These are phyloP conservation scores for Ceratocystis colombiana DNA, from an alignment of 2,329 filamentous ascomycete genomes.

Conservation along the genomic window DNA sequence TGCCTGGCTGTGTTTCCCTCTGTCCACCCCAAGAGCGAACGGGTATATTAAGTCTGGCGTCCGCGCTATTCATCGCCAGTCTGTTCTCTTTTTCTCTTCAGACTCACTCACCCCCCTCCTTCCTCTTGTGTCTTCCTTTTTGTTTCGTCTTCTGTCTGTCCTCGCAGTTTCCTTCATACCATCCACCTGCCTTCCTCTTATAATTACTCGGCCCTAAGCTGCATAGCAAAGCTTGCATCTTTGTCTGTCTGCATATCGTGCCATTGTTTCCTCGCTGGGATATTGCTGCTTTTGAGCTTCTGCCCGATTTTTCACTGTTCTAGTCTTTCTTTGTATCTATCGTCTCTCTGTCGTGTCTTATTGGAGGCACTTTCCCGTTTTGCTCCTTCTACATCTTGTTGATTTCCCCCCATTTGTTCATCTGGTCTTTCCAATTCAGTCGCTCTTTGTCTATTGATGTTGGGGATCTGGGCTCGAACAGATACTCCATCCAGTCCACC, in stretches of 20 bases:
- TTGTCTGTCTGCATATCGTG: background rate
- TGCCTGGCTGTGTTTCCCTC: background rate
- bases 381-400: background rate
- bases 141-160: background rate
- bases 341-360: background rate
- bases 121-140: background rate
- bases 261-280: background rate
- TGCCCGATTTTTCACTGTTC: background rate
- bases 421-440: background rate
- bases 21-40: background rate
- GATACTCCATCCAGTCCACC: background rate
- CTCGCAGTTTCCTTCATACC: background rate
- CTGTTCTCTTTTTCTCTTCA: background rate
- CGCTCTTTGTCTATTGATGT: background rate
- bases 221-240: constrained; percentile 1
- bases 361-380: constrained; percentile 12
- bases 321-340: background rate
- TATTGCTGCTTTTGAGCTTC: background rate
- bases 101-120: background rate
- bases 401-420: background rate
- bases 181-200: background rate
- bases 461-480: background rate
- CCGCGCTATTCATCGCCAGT: background rate
- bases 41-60: background rate
- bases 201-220: background rate